Base-by-base conservation (phyloP, 352 stramenopile genomes). In the Phytophthora macrochlamydospora region DNA sequence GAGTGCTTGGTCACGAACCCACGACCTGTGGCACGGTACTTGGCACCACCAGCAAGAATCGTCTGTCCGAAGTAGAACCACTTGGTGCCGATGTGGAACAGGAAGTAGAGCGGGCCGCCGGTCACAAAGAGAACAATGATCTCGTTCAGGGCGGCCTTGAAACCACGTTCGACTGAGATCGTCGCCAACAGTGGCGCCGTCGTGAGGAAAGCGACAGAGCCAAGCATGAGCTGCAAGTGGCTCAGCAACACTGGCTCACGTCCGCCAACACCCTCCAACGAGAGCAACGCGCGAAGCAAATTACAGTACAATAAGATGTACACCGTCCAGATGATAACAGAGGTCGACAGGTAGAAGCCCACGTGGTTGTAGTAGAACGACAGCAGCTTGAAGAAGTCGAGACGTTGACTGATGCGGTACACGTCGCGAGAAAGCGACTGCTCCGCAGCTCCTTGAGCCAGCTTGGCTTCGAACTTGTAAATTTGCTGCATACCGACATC, bases 401-500 rank as follows among this genome's bases (percentile, higher is more conserved):
- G 85, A 14, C 97, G 93, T 56, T 98, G 89, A 54, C 94, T 97
- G 64, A 99, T 97, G 31, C 98, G 87, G 78, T 99, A 98, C 28
- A 99, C 96, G 84, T 99, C 98, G 52, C 98, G 90, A 30, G 96
- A 99, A 28, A 99, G 80, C 71, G 96, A 99, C 74, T 99, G 97
- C 73, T 99, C 98, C 2, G 94, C 98, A 9, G 97, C 97, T 51
- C 98, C 98, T 76, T 99, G 96, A 58, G 94, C 97, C 8, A 98
- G 80, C 67, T 99, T 99, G 1, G 98, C 97, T 77, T 99, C 98
- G 63, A 99, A 99, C 79, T 99, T 99, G 87, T 99, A 99, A 65
- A 99, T 99, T 73, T 99, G 98, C 71, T 98, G 98, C 96, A 99
- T 99, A 44, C 98, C 98, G 30, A 99, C 98, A 91, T 99, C 98